phyloP scores from a whole-genome alignment of 1,284 basidiomycete genomes.

The Farysia itapuensis region DNA sequence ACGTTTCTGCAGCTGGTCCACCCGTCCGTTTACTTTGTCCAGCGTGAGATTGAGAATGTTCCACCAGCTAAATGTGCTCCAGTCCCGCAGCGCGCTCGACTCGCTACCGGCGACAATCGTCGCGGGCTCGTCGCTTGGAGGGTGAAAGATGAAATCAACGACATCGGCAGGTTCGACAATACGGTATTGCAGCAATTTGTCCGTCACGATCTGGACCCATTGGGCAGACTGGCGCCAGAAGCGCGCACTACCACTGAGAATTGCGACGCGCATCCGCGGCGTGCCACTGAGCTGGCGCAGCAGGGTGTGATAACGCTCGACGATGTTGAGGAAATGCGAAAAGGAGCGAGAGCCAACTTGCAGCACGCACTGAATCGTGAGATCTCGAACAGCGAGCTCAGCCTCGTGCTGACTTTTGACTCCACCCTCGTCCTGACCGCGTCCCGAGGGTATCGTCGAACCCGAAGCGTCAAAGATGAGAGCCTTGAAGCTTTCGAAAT shows the following conservation, averaged over 20 bases:
- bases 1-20: slow-evolving; percentile 51
- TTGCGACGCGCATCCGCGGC: slow-evolving; percentile 62
- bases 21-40: slow-evolving; percentile 58
- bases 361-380: slow-evolving; percentile 85
- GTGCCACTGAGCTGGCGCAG: slow-evolving; percentile 73
- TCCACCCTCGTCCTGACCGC: slow-evolving; percentile 61
- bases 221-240: slow-evolving; percentile 69
- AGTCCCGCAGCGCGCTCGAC: slow-evolving; percentile 22
- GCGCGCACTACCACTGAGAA: slow-evolving; percentile 73
- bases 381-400: slow-evolving; percentile 71
- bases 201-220: slow-evolving; percentile 71
- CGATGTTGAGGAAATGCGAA: slow-evolving; percentile 95
- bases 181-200: slow-evolving; percentile 98
- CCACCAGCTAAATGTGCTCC: slow-evolving; percentile 54
- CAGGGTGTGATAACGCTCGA: slow-evolving; percentile 88
- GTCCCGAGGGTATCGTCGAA: slow-evolving; percentile 59
- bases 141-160: slow-evolving; percentile 77
- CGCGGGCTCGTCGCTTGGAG: slow-evolving; percentile 8
- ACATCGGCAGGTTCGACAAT: slow-evolving; percentile 93
- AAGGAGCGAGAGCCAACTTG: slow-evolving; percentile 92
- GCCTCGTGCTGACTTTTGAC: slow-evolving; percentile 62
- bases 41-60: slow-evolving; percentile 46
- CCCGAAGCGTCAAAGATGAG: slow-evolving; percentile 17
- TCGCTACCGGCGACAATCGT: not conserved
- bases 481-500: slow-evolving; percentile 67